Conservation (phyloP, 2,329 filamentous ascomycete species). For the Dactylellina parvicollis region DNA sequence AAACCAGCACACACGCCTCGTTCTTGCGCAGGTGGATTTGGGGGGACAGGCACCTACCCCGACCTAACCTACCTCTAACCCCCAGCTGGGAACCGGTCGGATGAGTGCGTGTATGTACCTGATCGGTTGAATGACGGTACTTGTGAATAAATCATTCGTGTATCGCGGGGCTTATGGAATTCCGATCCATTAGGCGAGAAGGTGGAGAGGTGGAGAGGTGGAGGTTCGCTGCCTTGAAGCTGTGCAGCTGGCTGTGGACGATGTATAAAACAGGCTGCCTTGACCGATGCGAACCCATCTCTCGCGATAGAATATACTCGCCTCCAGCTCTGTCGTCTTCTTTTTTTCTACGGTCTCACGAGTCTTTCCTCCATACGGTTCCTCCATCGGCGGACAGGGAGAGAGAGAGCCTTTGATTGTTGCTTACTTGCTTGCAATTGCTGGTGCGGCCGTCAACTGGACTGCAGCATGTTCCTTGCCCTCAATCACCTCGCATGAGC, state of each 20-base stretch:
- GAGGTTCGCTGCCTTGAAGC: slow-evolving; percentile 33
- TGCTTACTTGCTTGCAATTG: too few relatives aligned
- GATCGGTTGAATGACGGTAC: slow-evolving; percentile 1
- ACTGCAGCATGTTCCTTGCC: not conserved
- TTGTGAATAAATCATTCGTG: slow-evolving; percentile 41
- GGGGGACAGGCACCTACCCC: not conserved
- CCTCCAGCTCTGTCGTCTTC: too few relatives aligned
- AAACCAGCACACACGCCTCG: not conserved
- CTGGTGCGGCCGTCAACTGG: too few relatives aligned
- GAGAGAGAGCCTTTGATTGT: too few relatives aligned
- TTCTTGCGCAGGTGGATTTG: not conserved
- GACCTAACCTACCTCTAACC: not conserved
- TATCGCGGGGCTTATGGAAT: slow-evolving; percentile 50
- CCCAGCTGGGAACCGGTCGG: slow-evolving; percentile 14
- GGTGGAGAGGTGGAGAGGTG: slow-evolving; percentile 16
- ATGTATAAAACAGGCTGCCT: not conserved
- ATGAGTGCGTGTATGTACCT: slow-evolving; percentile 36
- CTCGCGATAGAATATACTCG: too few relatives aligned
- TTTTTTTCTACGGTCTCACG: too few relatives aligned
- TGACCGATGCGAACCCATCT: not conserved
- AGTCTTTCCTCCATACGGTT: too few relatives aligned
- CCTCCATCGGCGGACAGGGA: too few relatives aligned
- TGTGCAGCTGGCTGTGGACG: not conserved
- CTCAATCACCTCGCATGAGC: slow-evolving; percentile 10
- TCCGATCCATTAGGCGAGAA: slow-evolving; percentile 29